These are phyloP conservation scores for Solanum arcanum DNA, from an alignment of 257 asterid species.

Conservation along the genomic window DNA sequence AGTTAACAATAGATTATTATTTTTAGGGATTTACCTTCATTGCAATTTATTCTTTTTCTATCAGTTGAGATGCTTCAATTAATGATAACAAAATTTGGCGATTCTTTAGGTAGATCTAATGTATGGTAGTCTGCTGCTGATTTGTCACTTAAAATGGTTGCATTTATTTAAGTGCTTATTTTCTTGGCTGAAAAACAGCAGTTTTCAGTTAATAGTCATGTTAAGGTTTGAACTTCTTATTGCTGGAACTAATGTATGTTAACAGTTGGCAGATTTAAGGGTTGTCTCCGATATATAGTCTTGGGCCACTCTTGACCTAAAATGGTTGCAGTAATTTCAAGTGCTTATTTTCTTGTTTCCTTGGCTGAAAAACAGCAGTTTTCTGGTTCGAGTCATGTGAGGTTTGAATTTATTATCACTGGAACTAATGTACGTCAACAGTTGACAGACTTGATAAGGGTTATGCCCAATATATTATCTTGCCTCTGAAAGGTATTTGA, in stretches of 20 bases:
- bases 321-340: neutral
- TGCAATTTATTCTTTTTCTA: neutral
- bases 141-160: neutral
- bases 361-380: neutral
- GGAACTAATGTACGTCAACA: neutral
- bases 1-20: neutral
- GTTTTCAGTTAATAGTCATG: neutral
- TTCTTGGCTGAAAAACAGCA: neutral
- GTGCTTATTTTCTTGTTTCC: neutral
- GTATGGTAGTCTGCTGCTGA: neutral
- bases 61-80: neutral
- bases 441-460: neutral
- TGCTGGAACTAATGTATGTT: neutral
- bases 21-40: neutral
- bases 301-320: neutral
- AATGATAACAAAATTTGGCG: neutral
- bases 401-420: neutral
- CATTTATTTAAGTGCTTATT: neutral
- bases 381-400: neutral
- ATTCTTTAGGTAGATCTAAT: neutral
- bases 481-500: neutral
- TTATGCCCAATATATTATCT: neutral
- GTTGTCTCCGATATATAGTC: neutral
- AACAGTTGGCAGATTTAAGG: neutral
- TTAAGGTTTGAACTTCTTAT: neutral